Percentiles rank a stretch among this genome's conserved stretches.
phyloP scores from a whole-genome alignment of 768 basidiomycete genomes.

The Hygrocybe punicea region DNA sequence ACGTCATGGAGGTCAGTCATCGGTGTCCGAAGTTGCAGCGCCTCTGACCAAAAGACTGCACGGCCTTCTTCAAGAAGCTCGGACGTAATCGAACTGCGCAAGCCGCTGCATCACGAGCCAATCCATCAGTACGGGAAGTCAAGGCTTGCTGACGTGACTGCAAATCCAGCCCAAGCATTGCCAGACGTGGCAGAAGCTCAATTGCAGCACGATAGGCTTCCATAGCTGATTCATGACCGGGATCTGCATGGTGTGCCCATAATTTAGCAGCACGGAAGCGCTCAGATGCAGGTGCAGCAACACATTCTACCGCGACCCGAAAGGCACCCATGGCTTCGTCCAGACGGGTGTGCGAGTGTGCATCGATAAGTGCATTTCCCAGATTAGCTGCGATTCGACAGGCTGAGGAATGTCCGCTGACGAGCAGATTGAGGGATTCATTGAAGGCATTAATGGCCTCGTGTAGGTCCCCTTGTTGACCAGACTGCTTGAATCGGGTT shows the following conservation, averaged over 20 bases:
- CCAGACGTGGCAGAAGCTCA: conserved; percentile 19
- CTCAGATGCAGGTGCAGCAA: conserved; percentile 4
- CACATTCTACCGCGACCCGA: conserved; percentile 16
- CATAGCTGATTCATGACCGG: conserved; percentile 24
- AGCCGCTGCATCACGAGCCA: conserved; percentile 28
- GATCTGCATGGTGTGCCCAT: neutral
- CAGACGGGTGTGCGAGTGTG: conserved; percentile 6
- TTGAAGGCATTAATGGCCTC: conserved; percentile 23
- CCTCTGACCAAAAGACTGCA: conserved; percentile 34
- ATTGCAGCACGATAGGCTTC: conserved; percentile 29
- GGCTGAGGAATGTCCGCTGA: conserved; percentile 14
- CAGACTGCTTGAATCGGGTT: conserved; percentile 16
- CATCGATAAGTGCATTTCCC: neutral
- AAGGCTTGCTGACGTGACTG: conserved; percentile 17
- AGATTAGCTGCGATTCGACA: conserved; percentile 3
- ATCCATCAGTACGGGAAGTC: conserved; percentile 9
- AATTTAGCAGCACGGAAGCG: conserved; percentile 3
- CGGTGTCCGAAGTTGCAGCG: conserved; percentile 21
- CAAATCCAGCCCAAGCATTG: conserved; percentile 15
- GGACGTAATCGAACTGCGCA: conserved; percentile 22
- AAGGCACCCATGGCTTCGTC: conserved; percentile 22
- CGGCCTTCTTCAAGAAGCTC: conserved; percentile 32
- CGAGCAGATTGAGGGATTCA: conserved; percentile 10
- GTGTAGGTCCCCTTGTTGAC: conserved; percentile 17
- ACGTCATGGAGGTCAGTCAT: conserved; percentile 15